A percentile compares a stretch with the other conserved stretches of the same genome.
phyloP scores from a whole-genome alignment of 1,284 basidiomycete species.

The Melanopsichium pennsylvanicum region DNA sequence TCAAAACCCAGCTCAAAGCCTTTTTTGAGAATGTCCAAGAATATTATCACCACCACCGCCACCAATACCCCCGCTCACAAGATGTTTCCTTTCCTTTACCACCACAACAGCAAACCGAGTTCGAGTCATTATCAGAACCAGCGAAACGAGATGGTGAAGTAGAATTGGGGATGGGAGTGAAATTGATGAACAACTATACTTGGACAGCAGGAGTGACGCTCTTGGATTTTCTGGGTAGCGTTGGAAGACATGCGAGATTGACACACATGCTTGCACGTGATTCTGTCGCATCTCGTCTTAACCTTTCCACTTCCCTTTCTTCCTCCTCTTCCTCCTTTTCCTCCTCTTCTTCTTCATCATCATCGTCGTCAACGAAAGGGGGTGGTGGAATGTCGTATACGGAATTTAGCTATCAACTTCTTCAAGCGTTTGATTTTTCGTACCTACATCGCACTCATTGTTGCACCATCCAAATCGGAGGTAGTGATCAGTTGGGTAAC shows the following conservation, averaged over 20 bases:
- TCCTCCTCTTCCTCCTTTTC: not conserved
- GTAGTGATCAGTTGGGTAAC: slow-evolving; percentile 99
- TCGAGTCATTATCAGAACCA: not conserved
- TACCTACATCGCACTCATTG: slow-evolving; percentile 74
- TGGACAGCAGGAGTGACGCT: slow-evolving; percentile 81
- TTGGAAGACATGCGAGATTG: slow-evolving; percentile 82
- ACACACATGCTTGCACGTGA: slow-evolving; percentile 91
- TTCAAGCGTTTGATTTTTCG: slow-evolving; percentile 95
- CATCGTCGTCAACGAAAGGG: too few species aligned
- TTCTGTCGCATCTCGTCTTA: slow-evolving; percentile 73
- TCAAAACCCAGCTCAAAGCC: slow-evolving; percentile 74
- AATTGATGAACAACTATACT: slow-evolving; percentile 77
- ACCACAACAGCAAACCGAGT: too few species aligned
- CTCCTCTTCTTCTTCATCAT: too few species aligned
- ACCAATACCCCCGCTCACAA: too few species aligned
- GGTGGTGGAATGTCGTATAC: slow-evolving; percentile 84
- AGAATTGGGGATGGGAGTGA: slow-evolving; percentile 21
- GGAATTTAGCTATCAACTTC: slow-evolving; percentile 94
- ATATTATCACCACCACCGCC: too few species aligned
- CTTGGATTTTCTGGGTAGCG: slow-evolving; percentile 83
- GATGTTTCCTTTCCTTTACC: too few species aligned
- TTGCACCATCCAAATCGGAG: slow-evolving; percentile 90
- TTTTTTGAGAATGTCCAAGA: slow-evolving; percentile 77
- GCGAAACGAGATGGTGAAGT: too few species aligned
- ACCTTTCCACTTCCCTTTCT: not conserved